Base-by-base conservation (phyloP, 2,329 filamentous ascomycete species). In the Colletotrichum liaoningense region DNA sequence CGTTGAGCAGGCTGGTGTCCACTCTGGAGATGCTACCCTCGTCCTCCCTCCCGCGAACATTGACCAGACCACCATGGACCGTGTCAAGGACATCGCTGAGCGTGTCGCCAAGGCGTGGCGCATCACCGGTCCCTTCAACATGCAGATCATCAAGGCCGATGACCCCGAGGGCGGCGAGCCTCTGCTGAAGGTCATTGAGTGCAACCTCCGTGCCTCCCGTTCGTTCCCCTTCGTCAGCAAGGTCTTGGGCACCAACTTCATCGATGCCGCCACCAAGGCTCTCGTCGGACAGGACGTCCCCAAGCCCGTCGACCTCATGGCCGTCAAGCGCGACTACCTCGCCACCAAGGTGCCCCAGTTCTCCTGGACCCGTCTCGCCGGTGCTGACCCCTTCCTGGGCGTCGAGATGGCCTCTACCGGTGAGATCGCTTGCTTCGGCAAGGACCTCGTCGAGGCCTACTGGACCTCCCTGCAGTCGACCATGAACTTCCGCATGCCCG, bases 171-270 rank as follows among this genome's bases (percentile, higher is more conserved):
- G 93, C 71, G 93, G 92, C 69, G 90, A 93, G 80, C 91, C 94
- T 42, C 88, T 90, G 33, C 90, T 98, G 77, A 98, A 98, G 89
- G 96, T 98, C 80, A 98, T 98, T 76, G 96, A 98, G 86, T 98
- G 96, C 88, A 98, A 98, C 84, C 92, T 98, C 75, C 96, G 96
- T 83, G 97, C 96, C 70, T 98, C 96, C 73, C 95, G 96, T 75
- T 98, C 96, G 1, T 98, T 98, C 92, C 96, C 97, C 81, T 98
- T 98, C 84, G 95, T 97, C 82, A 96, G 93, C 90, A 98, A 98
- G 88, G 95, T 98, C 55, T 92, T 98, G 69, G 96, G 96, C 76
- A 93, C 92, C 80, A 98, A 98, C 90, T 98, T 98, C 88, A 97
- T 98, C 77, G 95, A 98, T 77, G 91, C 96, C 75, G 97, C 97